A percentile compares a stretch with the other conserved stretches of the same genome.
These are phyloP conservation scores for Chloris gayana DNA, from an alignment of 176 grass and related monocot species.

Conservation along the genomic window DNA sequence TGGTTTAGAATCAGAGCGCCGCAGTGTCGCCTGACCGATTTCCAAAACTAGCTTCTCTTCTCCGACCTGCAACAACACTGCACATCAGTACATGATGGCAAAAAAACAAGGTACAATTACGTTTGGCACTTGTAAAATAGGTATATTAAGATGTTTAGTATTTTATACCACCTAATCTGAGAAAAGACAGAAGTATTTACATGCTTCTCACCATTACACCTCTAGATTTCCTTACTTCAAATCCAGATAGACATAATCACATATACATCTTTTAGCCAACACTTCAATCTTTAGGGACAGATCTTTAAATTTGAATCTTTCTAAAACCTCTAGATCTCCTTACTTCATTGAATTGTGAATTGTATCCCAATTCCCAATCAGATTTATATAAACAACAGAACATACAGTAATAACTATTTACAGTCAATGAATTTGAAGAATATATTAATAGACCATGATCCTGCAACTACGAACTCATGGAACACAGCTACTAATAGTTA, in stretches of 20 bases:
- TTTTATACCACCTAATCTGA: not conserved
- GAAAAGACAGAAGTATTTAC: not conserved
- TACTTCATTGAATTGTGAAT: slow-evolving; percentile 5
- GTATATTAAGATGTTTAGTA: not conserved
- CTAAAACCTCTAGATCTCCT: not conserved
- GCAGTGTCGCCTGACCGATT: slow-evolving; percentile 73
- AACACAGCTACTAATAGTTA: not conserved
- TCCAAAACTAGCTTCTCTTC: slow-evolving; percentile 87
- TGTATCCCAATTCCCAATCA: not conserved
- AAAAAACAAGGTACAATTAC: slow-evolving; percentile 1
- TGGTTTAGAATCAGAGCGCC: slow-evolving; percentile 70
- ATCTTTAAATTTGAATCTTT: not conserved
- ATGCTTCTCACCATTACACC: not conserved
- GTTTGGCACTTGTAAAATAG: not conserved
- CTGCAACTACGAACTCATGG: not conserved
- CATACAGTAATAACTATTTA: not conserved
- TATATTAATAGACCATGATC: not conserved
- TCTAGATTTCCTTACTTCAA: not conserved
- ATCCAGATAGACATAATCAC: not conserved
- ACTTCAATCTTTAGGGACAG: not conserved
- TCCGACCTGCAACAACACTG: slow-evolving; percentile 70
- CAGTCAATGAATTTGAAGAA: not conserved
- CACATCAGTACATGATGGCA: slow-evolving; percentile 8
- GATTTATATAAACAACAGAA: not conserved
- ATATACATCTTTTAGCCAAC: not conserved